Base-by-base conservation (phyloP, 257 asterid genomes). In the Solanum appendiculatum region DNA sequence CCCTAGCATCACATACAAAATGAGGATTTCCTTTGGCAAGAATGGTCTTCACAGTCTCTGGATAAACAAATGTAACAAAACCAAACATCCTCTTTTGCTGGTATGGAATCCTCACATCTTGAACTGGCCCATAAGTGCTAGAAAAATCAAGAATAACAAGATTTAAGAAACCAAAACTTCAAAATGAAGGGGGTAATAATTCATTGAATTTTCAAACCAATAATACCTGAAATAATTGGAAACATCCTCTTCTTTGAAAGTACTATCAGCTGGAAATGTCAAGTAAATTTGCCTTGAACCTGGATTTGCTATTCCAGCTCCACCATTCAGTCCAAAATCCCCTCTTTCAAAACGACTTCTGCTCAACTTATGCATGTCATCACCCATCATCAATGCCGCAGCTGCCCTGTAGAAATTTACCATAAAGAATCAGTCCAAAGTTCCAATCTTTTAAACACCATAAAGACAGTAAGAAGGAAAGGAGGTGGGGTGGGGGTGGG, bases 51-150 rank as follows among this genome's bases (percentile, higher is more conserved):
- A 94, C 97, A 2, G 97, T 94, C 54, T 94, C 97, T 0, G 97
- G 94, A 46, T 68, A 94, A 86, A 93, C 94, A 64, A 94, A 94
- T 3, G 97, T 94, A 6, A 94, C 97, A 46, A 94, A 94, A 1
- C 97, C 97, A 68, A 94, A 94, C 97, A 94, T 94, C 87, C 97
- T 83, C 91, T 94, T 93, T 91, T 92, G 97, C 91, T 94, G 97
- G 83, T 94, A 94, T 4, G 97, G 97, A 29, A 94, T 94, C 86
- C 97, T 91, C 84, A 94, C 95, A 90, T 94, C 95, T 90, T 94
- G 95, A 83, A 93, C 95, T 3, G 97, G 97, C 86, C 97, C 97
- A 37, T 89, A 94, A 85, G 86, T 93, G 81, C 97, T 93, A n/a
- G 58, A 66, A 73, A 29, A 73, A 9, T 25, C 73, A 84, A 37